Conservation (phyloP, 768 basidiomycete genomes). For the Tephrocybe sp. region DNA sequence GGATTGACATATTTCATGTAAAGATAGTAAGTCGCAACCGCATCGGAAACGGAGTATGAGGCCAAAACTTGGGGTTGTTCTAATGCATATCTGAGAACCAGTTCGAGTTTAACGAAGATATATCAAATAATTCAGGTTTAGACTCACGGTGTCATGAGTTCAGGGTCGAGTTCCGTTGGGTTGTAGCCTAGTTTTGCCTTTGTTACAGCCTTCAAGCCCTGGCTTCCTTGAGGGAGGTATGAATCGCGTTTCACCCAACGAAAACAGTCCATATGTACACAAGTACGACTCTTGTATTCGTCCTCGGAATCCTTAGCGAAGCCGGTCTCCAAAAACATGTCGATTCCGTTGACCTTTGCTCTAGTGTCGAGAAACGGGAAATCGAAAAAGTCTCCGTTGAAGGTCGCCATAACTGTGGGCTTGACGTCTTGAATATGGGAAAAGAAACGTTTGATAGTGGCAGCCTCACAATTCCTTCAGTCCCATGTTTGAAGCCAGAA, state of each 20-base stretch:
- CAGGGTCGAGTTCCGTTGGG: conserved; percentile 96
- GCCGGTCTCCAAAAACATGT: conserved; percentile 95
- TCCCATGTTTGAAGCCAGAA: not conserved
- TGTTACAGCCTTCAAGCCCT: conserved; percentile 97
- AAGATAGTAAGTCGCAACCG: conserved; percentile 98
- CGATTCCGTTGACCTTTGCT: conserved; percentile 84
- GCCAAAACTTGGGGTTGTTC: conserved; percentile 95
- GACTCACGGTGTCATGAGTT: conserved; percentile 97
- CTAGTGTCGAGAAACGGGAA: conserved; percentile 94
- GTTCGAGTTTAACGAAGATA: not conserved
- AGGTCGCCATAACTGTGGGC: conserved; percentile 97
- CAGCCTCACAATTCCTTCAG: conserved; percentile 49
- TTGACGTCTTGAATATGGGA: conserved; percentile 91
- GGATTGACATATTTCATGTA: conserved; percentile 99
- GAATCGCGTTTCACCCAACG: conserved; percentile 99
- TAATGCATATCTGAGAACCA: conserved; percentile 77
- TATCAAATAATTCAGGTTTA: not conserved
- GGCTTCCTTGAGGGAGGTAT: conserved; percentile 96
- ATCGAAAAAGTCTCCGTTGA: conserved; percentile 99
- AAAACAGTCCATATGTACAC: conserved; percentile 99
- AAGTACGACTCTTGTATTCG: conserved; percentile 90
- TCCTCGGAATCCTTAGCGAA: conserved; percentile 91
- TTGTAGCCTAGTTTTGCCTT: conserved; percentile 95
- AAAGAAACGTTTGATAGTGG: conserved; percentile 85
- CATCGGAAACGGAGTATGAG: conserved; percentile 99